These are phyloP conservation scores for Immersiporthe knoxdaviesiana DNA, from an alignment of 2,329 filamentous ascomycete genomes.

Conservation along the genomic window DNA sequence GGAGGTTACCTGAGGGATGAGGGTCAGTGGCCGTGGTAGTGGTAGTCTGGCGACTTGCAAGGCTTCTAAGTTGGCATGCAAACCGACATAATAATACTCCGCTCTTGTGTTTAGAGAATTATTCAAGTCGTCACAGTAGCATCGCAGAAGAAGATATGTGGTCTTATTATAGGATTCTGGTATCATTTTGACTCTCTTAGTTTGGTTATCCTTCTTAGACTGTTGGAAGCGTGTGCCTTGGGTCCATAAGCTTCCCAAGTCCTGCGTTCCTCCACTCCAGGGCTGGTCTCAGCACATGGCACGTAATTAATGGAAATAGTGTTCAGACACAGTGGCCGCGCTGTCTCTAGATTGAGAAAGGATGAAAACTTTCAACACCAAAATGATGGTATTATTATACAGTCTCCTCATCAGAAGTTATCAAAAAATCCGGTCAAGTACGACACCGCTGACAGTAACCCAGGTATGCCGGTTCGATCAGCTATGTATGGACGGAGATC, in stretches of 20 bases:
- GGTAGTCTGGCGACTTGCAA: neutral
- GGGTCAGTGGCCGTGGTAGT: constrained; percentile 7
- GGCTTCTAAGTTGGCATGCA: neutral
- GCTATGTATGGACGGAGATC: neutral
- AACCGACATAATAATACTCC: neutral
- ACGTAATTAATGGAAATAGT: too few relatives aligned
- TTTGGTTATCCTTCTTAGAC: neutral
- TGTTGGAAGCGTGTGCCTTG: neutral
- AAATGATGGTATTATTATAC: too few relatives aligned
- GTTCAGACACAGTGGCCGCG: too few relatives aligned
- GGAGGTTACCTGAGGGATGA: neutral
- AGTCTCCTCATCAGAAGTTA: too few relatives aligned
- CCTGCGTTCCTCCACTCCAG: too few relatives aligned
- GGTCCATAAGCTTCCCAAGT: too few relatives aligned
- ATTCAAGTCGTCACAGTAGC: neutral
- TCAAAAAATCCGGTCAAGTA: neutral
- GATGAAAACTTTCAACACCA: too few relatives aligned
- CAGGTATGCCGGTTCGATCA: neutral
- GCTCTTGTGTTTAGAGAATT: neutral
- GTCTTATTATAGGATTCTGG: neutral
- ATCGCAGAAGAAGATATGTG: neutral
- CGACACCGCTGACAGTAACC: neutral
- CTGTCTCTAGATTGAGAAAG: too few relatives aligned
- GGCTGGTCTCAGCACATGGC: too few relatives aligned
- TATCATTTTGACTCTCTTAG: neutral